A percentile compares a stretch with the other conserved stretches of the same genome.
phyloP scores from a whole-genome alignment of 768 basidiomycete species.

The Suillus alpinus region DNA sequence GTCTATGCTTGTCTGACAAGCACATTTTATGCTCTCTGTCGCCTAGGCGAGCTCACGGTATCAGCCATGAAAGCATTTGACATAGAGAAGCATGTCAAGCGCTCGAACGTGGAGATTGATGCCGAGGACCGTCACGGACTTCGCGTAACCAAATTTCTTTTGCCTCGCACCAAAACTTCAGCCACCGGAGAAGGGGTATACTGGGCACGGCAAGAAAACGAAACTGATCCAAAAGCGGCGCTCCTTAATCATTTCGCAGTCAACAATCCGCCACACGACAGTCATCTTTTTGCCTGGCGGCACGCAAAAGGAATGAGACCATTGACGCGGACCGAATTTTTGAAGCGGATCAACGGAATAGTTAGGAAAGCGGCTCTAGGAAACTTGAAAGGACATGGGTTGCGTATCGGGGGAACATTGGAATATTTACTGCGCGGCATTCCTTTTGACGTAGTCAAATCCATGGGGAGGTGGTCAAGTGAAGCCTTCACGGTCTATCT shows the following conservation, averaged over 20 bases:
- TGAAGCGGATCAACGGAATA: constrained; percentile 15
- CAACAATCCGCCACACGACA: background rate
- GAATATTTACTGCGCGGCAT: constrained; percentile 26
- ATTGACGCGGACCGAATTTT: constrained; percentile 28
- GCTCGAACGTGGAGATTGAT: no score
- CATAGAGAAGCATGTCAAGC: no score
- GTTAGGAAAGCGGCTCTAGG: background rate
- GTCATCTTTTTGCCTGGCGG: constrained; percentile 30
- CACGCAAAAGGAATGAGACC: constrained; percentile 13
- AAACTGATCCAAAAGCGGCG: constrained; percentile 19
- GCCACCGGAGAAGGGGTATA: no score
- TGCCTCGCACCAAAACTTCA: no score
- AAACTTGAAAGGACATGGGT: constrained; percentile 25
- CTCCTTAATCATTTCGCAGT: constrained; percentile 24
- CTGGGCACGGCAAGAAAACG: background rate
- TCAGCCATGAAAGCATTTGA: no score
- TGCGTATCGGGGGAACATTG: constrained; percentile 28
- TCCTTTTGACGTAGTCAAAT: constrained; percentile 31
- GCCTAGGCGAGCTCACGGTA: no score
- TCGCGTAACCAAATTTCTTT: no score
- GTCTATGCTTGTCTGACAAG: no score
- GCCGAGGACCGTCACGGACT: no score
- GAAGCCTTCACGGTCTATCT: constrained; percentile 31
- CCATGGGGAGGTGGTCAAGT: constrained; percentile 33
- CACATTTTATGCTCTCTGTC: no score